Evolutionary conservation across 2,329 filamentous ascomycete species (phyloP), one percentile per base, ranked within the genome.

Genomic region (Venturia nashicola): DNA sequence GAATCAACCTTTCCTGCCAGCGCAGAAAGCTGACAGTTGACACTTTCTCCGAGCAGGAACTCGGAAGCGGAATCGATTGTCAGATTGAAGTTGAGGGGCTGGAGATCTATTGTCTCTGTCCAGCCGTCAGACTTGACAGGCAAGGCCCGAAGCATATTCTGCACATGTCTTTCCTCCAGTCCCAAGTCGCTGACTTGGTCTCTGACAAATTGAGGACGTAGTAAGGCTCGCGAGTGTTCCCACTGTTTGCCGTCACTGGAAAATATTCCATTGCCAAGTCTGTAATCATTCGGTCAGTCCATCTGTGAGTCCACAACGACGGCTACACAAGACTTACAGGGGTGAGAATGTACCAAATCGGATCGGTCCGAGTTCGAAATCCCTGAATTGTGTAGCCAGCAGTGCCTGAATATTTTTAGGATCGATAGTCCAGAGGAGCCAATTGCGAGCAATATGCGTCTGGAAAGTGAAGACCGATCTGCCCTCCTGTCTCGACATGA

Each of bases 61-160:
- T 86, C 84, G 0, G 86, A 89, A 0, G 86, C 84, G 0, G 84
- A 82, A 66, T 89, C 86, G 20, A 89, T 77, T 0, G 86, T 87
- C 69, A 88, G 78, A 62, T 81, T 79, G 69, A 88, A 88, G 69
- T 88, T 86, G 9, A 87, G 73, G 12, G 82, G 79, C 68, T 84
- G 82, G 36, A 89, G 74, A 67, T 89, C 82, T 14, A 51, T 27
- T 9, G 36, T 40, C 20, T 64, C 42, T 7, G 55, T 54, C 40
- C 42, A 48, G 32, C 63, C 63, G 23, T 63, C 59, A 18, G 43
- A 20, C 11, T 40, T 27, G 7, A 51, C 36, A 39, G 70, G 70
- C 62, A 75, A 66, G 48, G 71, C 71, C 32, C 66, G 65, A 42
- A 75, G 67, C 59, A 75, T 65, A 61, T 72, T 67, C 54, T 73